Percentiles rank a stretch among this genome's conserved stretches.
Conservation (phyloP, 495 filamentous ascomycete genomes). For the Penicillium turbatum region DNA sequence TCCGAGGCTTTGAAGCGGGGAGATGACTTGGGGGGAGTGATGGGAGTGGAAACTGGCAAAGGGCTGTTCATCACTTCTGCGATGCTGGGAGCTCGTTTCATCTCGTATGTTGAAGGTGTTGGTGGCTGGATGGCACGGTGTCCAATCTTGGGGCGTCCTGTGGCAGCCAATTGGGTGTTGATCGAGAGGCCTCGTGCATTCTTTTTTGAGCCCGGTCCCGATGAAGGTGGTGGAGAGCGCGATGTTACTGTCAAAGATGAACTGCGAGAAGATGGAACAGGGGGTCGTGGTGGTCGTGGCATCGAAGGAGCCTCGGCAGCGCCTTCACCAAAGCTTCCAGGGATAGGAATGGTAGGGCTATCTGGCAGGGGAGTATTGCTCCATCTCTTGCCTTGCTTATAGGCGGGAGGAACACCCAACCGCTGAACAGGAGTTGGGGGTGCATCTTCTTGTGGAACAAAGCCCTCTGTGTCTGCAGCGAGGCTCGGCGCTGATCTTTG, state of each 20-base stretch:
- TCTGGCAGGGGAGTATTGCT: constrained; percentile 40
- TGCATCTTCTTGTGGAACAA: constrained; percentile 11
- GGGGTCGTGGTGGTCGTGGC: constrained; percentile 4
- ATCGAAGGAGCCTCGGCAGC: constrained; percentile 6
- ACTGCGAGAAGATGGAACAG: constrained; percentile 11
- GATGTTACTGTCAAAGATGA: constrained; percentile 15
- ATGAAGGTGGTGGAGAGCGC: constrained; percentile 15
- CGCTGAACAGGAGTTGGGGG: constrained; percentile 17
- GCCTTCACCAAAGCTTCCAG: constrained; percentile 9
- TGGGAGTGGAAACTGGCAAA: constrained; percentile 25
- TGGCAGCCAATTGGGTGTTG: constrained; percentile 37
- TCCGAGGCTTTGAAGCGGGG: constrained; percentile 35
- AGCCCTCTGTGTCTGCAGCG: constrained; percentile 15
- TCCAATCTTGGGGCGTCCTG: constrained; percentile 30
- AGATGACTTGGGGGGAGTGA: constrained; percentile 17
- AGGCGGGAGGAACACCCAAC: constrained; percentile 35
- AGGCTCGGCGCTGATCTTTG: constrained; percentile 37
- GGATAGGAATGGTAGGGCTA: constrained; percentile 37
- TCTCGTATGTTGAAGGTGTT: constrained; percentile 29
- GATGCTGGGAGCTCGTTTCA: constrained; percentile 36
- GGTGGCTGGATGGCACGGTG: constrained; percentile 43
- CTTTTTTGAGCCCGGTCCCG: constrained; percentile 26
- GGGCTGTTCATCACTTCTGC: constrained; percentile 46
- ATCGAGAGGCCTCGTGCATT: constrained; percentile 45
- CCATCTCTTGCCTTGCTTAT: constrained; percentile 37